Evolutionary conservation across 345 rosid species (phyloP), one percentile per base, ranked within the genome.

Genomic region (Syzygium aromaticum): DNA sequence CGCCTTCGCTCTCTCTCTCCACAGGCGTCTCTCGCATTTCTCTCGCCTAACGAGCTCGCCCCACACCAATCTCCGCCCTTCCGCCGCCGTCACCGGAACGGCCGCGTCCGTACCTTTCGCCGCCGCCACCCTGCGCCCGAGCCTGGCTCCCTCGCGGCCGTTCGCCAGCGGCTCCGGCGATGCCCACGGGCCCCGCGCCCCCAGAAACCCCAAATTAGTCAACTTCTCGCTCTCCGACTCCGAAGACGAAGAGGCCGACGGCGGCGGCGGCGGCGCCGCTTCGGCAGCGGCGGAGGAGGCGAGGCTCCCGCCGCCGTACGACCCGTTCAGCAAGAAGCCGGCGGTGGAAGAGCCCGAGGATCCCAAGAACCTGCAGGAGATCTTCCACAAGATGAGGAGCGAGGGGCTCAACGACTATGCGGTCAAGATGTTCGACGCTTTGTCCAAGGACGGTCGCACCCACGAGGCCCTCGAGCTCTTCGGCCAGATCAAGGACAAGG

Each of bases 351-450:
- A 94, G 14, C 93, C 94, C 11, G 91, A 92, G 22, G 96, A 96
- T 88, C 95, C 98, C 40, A 89, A 90, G 86, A 90, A 96, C 91
- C 90, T 95, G 21, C 98, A 94, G 86, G 87, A 84, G 56, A 91
- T 96, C 86, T 95, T 95, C 88, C 97, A 95, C 78, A 89, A 92
- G 57, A 94, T 96, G 97, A 86, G 93, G 51, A 85, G 94, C 0
- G 94, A 93, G 25, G 95, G 96, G 7, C 92, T 96, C 2, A 80
- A 87, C 5, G 88, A 92, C 84, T 87, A 92, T 84, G 98, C 98
- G 53, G 92, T 93, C 88, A 95, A 94, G 94, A 95, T 95, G 98
- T 95, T 96, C 93, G 98, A 96, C 89, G 94, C 89, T 6, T 91
- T 96, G 94, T 95, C 98, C 22, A 94, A 93, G 88, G 95, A 95